These are phyloP conservation scores for Solanum acaule DNA, from an alignment of 257 asterid species.

Conservation along the genomic window DNA sequence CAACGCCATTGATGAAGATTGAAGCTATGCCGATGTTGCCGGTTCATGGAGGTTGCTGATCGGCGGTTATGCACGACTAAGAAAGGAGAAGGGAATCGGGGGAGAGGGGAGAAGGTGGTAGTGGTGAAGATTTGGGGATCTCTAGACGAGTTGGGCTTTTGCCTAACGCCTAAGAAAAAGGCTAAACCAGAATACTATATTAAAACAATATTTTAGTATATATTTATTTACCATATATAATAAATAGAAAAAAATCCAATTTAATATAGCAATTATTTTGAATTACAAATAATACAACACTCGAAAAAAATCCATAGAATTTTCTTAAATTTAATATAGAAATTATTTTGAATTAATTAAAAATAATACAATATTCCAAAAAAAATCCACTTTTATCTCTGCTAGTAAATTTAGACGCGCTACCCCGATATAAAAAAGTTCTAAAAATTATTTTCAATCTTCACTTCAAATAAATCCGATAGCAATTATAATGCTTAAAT, in stretches of 20 bases:
- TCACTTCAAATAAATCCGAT: not conserved
- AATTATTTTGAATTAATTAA: not conserved
- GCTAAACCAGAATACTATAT: not conserved
- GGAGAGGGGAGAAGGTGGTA: not conserved
- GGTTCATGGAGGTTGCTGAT: not conserved
- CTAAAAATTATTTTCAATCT: not conserved
- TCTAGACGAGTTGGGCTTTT: not conserved
- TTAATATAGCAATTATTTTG: too few relatives aligned
- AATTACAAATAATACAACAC: not conserved
- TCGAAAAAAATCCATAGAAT: not conserved
- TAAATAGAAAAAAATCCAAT: not conserved
- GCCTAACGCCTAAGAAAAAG: not conserved
- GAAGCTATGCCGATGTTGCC: not conserved
- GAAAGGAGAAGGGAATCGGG: not conserved
- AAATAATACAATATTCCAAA: not conserved
- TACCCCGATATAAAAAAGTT: too few relatives aligned
- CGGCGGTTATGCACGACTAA: not conserved
- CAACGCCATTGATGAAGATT: constrained; percentile 31
- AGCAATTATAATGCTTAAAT: not conserved
- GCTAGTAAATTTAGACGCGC: not conserved
- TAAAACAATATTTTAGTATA: too few relatives aligned
- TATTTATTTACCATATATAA: not conserved
- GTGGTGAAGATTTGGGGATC: not conserved
- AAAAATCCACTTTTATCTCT: not conserved
- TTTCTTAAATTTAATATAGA: not conserved